Evolutionary conservation across 805 yeast genomes (phyloP), one percentile per base, ranked within the genome.

Genomic region (Komagataella ulmi): DNA sequence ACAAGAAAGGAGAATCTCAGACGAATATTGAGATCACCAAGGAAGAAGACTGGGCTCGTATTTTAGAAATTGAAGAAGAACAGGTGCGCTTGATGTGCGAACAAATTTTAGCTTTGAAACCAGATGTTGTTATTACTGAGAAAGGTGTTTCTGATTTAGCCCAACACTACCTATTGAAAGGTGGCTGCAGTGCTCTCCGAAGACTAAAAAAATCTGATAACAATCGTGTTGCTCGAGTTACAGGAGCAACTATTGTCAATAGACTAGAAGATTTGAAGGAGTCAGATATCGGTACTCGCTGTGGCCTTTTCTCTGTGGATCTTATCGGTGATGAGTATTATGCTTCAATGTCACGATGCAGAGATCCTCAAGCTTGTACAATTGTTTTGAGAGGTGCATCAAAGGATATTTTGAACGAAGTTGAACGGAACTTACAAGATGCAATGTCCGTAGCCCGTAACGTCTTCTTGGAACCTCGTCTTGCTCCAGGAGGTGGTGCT

Each of bases 401-500:
- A 18, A 93, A 93, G 71, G 99, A 93, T 66, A 90, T 93, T 52
- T 73, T 93, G 59, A 90, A 89, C 68, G 99, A 93, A 75, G 81
- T 93, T 61, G 99, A 93, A 64, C 83, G 99, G 65, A 93, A 93
- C 66, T 75, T 93, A 64, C 97, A 93, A 65, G 99, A 93, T 69
- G 99, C 99, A 47, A 86, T 93, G 95, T 91, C 97, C 3, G 99
- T 93, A 48, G 83, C 98, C 17, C 81, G 97, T 67, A 93, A 93
- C 64, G 97, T 93, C 43, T 77, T 88, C 75, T 82, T 91, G 59
- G 96, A 91, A 66, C 99, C 99, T 50, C 80, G 90, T 46, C 77
- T 93, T 63, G 78, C 96, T 2, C 99, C 99, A 49, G 99, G 99
- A 61, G 99, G 99, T 55, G 99, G 99, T 61, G 99, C 99, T 51